These are phyloP conservation scores for Curvularia hawaiiensis DNA, from an alignment of 2,329 filamentous ascomycete genomes.

Conservation along the genomic window DNA sequence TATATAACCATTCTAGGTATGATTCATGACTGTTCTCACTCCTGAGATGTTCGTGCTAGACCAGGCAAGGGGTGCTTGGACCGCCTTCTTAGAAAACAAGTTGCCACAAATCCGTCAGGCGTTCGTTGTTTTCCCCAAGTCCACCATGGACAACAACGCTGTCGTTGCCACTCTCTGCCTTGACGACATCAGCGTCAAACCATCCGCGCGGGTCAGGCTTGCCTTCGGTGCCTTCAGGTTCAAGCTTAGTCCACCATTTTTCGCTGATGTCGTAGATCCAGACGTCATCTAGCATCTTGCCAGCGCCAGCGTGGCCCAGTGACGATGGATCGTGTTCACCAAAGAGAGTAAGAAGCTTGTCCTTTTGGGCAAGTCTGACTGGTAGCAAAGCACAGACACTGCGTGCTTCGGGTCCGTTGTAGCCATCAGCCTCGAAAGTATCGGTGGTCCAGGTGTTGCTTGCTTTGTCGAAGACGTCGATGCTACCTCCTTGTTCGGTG, in stretches of 20 bases:
- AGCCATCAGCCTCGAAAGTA: constrained; percentile 50
- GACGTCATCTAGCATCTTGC: constrained; percentile 60
- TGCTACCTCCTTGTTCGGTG: constrained; percentile 69
- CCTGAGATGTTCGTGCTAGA: too few relatives aligned
- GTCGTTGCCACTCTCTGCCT: constrained; percentile 36
- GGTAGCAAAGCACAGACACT: constrained; percentile 58
- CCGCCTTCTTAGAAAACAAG: constrained; percentile 39
- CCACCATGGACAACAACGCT: constrained; percentile 57
- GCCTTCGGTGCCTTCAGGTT: constrained; percentile 28
- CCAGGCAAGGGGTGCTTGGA: neutral
- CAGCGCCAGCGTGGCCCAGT: constrained; percentile 60
- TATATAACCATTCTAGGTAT: too few relatives aligned
- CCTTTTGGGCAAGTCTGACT: constrained; percentile 43
- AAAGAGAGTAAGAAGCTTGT: constrained; percentile 57
- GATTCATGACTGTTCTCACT: too few relatives aligned
- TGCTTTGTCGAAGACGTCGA: constrained; percentile 64
- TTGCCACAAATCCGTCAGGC: constrained; percentile 58
- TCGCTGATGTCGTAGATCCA: constrained; percentile 54
- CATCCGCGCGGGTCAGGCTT: constrained; percentile 55
- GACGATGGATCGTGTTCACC: constrained; percentile 60
- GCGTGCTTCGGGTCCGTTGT: constrained; percentile 53
- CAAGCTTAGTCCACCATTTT: constrained; percentile 43
- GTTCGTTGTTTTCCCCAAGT: constrained; percentile 58
- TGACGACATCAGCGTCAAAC: constrained; percentile 58
- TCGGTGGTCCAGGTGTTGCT: constrained; percentile 50